Base-by-base conservation (phyloP, 1,284 basidiomycete species). In the Trametes polyzona region DNA sequence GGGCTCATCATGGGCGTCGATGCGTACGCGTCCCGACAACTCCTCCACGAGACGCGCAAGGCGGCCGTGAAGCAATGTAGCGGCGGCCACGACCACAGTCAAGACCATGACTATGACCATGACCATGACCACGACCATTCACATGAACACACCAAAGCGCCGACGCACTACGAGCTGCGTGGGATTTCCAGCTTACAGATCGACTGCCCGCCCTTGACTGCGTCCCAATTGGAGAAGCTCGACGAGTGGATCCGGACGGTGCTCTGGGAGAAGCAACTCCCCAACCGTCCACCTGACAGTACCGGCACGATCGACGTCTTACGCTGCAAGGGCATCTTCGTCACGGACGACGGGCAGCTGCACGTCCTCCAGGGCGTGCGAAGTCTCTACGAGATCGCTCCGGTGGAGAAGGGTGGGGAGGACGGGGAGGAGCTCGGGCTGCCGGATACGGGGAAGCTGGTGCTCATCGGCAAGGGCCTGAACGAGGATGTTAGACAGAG, bases 281-380 rank as follows among this genome's bases (percentile, higher is more conserved):
- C 80, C 16, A 71, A 71, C 36, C 53, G 53, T 3, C 10, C 57
- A 10, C 37, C 57, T 57, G 72, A 54, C 47, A 54, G 64, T 49
- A 30, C 46, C 1, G 68, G 51, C 23, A 51, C 59, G 17, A 62
- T 92, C 33, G 82, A 87, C 49, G 79, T 96, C 2, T 74, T 97
- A 12, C 83, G 95, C 14, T 93, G 91, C 65, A 96, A 96, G 71
- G 94, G 93, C 8, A 78, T 93, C 32, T 84, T 94, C 63, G 67
- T 75, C 4, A 71, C 79, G 3, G 71, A 78, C 0, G 74, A 74
- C 0, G 88, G 87, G 4, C 75, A 80, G 54, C 80, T 82, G 55
- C 84, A 84, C 64, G 83, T 96, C 50, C 73, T 96, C 32, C 95
- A 97, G 68, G 95, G 94, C 2, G 95, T 97, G 11, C 78, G 90